phyloP scores from a whole-genome alignment of 768 basidiomycete species.

The Pisolithus albus region DNA sequence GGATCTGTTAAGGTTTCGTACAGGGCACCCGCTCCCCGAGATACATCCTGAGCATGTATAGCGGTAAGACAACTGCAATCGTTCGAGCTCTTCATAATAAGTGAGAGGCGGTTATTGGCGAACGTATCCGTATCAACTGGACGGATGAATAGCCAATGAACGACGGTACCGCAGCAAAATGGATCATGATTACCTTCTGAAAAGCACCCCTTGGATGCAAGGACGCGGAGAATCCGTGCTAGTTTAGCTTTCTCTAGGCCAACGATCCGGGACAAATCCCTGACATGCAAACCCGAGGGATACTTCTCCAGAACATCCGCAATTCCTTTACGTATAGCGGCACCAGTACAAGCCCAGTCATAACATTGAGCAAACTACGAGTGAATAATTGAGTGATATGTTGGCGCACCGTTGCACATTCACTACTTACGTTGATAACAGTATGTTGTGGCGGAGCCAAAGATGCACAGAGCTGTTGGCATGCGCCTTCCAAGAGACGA shows the following conservation, averaged over 20 bases:
- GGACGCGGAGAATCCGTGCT: conserved; percentile 22
- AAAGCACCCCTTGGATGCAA: conserved; percentile 26
- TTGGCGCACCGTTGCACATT: background rate
- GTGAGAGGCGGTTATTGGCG: conserved; percentile 31
- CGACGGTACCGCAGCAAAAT: background rate
- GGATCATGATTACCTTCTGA: conserved; percentile 21
- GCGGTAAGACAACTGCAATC: conserved; percentile 6
- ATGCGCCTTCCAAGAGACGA: conserved; percentile 31
- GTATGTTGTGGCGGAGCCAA: conserved; percentile 30
- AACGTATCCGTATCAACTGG: conserved; percentile 22
- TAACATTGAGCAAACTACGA: background rate
- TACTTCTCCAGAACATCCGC: conserved; percentile 11
- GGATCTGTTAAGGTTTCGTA: conserved; percentile 21
- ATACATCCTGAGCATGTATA: conserved; percentile 6
- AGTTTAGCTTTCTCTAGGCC: conserved; percentile 23
- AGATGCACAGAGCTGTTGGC: conserved; percentile 29
- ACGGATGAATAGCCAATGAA: background rate
- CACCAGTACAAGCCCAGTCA: background rate
- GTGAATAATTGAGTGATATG: background rate
- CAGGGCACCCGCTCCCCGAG: conserved; percentile 11
- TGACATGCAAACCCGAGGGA: conserved; percentile 26
- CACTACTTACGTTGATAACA: conserved; percentile 23
- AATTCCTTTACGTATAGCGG: background rate
- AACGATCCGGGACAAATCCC: conserved; percentile 19
- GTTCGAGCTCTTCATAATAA: conserved; percentile 15